These are phyloP conservation scores for Hemileccinum rubropunctum DNA, from an alignment of 768 basidiomycete species.

Conservation along the genomic window DNA sequence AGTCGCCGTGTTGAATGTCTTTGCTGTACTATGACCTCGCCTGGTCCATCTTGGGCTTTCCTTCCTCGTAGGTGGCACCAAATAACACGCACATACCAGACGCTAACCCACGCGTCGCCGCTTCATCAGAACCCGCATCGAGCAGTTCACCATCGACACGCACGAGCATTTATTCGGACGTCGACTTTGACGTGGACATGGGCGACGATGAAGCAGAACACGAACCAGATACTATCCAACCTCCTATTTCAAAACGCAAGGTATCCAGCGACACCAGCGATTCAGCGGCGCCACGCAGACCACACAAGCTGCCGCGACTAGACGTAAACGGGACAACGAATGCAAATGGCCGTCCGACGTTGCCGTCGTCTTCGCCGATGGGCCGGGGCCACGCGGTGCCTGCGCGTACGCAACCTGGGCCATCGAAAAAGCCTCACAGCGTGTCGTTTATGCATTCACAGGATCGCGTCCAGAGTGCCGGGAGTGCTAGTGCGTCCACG, in stretches of 20 bases:
- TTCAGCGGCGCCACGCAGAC: constrained; percentile 3
- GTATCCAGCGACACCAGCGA: constrained; percentile 8
- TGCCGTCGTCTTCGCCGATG: not conserved
- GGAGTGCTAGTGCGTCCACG: constrained; percentile 7
- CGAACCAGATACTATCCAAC: not conserved
- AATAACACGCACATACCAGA: not conserved
- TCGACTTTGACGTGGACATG: constrained; percentile 17
- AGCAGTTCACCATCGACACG: constrained; percentile 18
- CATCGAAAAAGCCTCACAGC: not conserved
- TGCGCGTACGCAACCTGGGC: constrained; percentile 11
- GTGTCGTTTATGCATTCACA: not conserved
- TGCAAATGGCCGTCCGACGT: not conserved
- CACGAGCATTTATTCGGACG: constrained; percentile 12
- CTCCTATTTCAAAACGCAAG: constrained; percentile 28
- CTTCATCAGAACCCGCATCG: constrained; percentile 17
- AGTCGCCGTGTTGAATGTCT: not conserved
- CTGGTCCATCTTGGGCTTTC: constrained; percentile 30
- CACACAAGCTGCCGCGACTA: constrained; percentile 22
- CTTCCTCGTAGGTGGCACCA: constrained; percentile 21
- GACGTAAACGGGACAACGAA: not conserved
- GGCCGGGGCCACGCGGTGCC: not conserved
- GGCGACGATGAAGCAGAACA: constrained; percentile 19
- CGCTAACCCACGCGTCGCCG: constrained; percentile 2
- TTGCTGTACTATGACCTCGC: constrained; percentile 11
- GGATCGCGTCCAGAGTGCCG: not conserved